Conservation (phyloP, 768 basidiomycete species). For the Leccinum uliginosum region DNA sequence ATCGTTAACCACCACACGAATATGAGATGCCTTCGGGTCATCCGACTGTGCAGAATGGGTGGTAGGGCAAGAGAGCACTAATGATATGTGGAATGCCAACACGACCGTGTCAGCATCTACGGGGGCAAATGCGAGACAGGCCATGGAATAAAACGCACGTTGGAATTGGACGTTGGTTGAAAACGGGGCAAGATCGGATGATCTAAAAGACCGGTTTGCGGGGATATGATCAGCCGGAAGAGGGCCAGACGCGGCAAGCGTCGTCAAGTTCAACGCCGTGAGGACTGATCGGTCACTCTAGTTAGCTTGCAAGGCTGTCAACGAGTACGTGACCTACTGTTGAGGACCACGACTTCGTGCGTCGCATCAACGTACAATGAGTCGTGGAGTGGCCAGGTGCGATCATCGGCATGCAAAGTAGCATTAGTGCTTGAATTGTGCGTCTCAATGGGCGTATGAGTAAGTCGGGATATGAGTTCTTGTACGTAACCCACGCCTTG, state of each 20-base stretch:
- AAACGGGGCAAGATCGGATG: conserved; percentile 79
- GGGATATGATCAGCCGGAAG: conserved; percentile 73
- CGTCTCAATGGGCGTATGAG: conserved; percentile 61
- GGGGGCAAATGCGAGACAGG: background rate
- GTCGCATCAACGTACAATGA: conserved; percentile 84
- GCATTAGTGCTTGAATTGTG: conserved; percentile 85
- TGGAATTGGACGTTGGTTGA: conserved; percentile 89
- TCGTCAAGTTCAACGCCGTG: conserved; percentile 80
- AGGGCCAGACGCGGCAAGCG: conserved; percentile 67
- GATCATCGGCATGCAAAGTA: conserved; percentile 65
- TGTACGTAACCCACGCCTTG: conserved; percentile 80
- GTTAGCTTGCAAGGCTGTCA: background rate
- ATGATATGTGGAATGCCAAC: conserved; percentile 4
- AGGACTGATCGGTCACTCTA: conserved; percentile 45
- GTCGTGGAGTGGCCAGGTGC: conserved; percentile 68
- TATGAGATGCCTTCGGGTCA: conserved; percentile 45
- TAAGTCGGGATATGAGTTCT: conserved; percentile 79
- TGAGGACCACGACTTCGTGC: conserved; percentile 89
- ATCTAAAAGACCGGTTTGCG: conserved; percentile 59
- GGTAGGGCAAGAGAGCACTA: conserved; percentile 57
- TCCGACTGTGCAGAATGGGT: background rate
- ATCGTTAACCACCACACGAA: conserved; percentile 86
- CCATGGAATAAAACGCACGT: conserved; percentile 41
- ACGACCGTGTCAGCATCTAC: background rate
- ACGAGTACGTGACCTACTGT: conserved; percentile 44